Conservation (phyloP, 352 stramenopile genomes). For the Phytophthora brassicae region DNA sequence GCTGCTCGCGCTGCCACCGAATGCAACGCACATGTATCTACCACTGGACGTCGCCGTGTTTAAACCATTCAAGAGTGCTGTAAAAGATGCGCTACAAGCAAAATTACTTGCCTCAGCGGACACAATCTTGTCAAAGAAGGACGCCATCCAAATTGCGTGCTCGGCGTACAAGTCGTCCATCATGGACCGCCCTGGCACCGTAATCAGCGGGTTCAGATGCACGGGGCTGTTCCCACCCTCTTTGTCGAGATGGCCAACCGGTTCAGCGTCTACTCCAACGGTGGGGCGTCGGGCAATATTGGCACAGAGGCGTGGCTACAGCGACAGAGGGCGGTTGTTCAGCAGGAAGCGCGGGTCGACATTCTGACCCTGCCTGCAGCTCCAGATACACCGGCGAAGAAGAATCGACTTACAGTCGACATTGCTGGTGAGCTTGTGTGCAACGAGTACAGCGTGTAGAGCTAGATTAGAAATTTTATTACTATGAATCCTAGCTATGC, state of each 20-base stretch:
- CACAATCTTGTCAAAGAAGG: background rate
- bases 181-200: background rate
- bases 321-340: background rate
- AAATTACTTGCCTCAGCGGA: background rate
- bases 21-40: slow-evolving; percentile 5
- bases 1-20: background rate
- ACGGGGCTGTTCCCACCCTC: slow-evolving; percentile 5
- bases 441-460: no score
- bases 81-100: background rate
- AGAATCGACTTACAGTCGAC: no score
- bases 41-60: slow-evolving; percentile 10
- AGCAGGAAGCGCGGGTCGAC: background rate
- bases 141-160: slow-evolving; percentile 7
- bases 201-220: slow-evolving; percentile 13
- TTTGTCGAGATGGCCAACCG: slow-evolving; percentile 5
- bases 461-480: no score
- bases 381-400: no score
- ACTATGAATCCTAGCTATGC: no score
- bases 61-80: slow-evolving; percentile 3
- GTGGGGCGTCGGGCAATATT: background rate
- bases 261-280: background rate
- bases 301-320: background rate
- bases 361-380: background rate
- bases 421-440: no score
- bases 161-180: slow-evolving; percentile 3